Evolutionary conservation across 768 basidiomycete genomes (phyloP).

Genomic region (Exidia glandulosa): DNA sequence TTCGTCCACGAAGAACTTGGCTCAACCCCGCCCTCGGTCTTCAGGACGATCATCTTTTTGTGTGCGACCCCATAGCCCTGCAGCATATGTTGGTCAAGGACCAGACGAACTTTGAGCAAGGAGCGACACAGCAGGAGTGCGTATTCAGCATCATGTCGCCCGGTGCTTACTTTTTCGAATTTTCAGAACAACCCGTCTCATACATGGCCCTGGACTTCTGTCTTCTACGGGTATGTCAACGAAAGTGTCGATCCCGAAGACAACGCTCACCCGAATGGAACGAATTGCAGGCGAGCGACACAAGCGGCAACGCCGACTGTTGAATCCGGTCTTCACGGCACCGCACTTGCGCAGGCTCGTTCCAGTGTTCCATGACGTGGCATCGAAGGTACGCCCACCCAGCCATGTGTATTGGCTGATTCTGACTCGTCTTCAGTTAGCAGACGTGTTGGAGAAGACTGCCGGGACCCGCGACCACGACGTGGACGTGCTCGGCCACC

Average conservation of each 20-base stretch:
- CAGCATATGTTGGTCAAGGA: not conserved
- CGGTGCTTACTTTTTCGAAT: not conserved
- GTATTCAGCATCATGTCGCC: not conserved
- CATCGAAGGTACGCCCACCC: not conserved
- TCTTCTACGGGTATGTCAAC: not conserved
- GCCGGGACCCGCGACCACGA: not conserved
- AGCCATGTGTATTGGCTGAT: not conserved
- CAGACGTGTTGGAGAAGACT: not conserved
- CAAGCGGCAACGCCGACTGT: constrained; percentile 1
- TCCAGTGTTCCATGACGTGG: constrained; percentile 1
- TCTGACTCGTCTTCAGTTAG: not conserved
- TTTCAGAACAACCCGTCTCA: not conserved
- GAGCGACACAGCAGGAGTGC: not conserved
- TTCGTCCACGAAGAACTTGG: not conserved
- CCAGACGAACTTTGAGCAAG: not conserved
- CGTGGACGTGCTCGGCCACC: not conserved
- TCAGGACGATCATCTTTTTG: not conserved
- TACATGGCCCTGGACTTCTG: not conserved
- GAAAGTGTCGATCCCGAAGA: too few species aligned
- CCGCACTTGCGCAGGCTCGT: not conserved
- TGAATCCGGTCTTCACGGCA: constrained; percentile 1
- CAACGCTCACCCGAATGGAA: not conserved
- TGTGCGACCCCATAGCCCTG: not conserved
- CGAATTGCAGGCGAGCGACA: not conserved
- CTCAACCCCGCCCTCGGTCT: not conserved